Base-by-base conservation (phyloP, 2,329 filamentous ascomycete genomes). In the Botrytis deweyae region DNA sequence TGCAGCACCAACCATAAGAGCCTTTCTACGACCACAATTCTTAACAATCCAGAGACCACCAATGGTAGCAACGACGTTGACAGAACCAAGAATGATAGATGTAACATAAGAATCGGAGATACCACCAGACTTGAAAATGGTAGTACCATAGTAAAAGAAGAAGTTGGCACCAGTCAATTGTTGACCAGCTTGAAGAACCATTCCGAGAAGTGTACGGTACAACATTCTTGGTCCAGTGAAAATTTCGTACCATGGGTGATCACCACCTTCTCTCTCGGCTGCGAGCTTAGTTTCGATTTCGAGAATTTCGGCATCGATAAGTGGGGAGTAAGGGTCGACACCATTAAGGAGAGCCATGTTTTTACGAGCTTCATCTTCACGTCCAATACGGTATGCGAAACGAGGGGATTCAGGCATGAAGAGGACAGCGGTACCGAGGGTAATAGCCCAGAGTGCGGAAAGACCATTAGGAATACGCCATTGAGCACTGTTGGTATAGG, bases 81-180 rank as follows among this genome's bases (percentile, higher is more conserved):
- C 90, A 0, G 86, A 88, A 16, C 87, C 87, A 33, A 92, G 86
- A 74, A 92, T 91, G 78, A 92, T 90, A 78, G 91, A 89, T 0
- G 90, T 92, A 70, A 90, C 83, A 78, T 91, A 93, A 69, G 87
- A 88, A 83, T 93, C 88, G 42, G 81, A 79, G 62, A 93, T 86
- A 77, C 91, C 91, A 1, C 90, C 90, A 2, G 90, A 86, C 22
- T 85, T 80, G 82, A 93, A 93, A 77, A 92, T 89, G 6, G 88
- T 91, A 59, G 87, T 89, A 38, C 70, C 87, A 78, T 90, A 92
- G 81, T 89, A 89, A 81, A 91, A 91, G 84, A 89, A 91, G 82
- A 89, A 91, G 82, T 91, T 91, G 74, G 88, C 89, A 46, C 91
- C 91, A 0, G 90, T 92, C 3, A 93, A 84, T 79, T 93, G 91